Evolutionary conservation across 1,139 yeast species (phyloP).

Genomic region (Candida freyschussii): DNA sequence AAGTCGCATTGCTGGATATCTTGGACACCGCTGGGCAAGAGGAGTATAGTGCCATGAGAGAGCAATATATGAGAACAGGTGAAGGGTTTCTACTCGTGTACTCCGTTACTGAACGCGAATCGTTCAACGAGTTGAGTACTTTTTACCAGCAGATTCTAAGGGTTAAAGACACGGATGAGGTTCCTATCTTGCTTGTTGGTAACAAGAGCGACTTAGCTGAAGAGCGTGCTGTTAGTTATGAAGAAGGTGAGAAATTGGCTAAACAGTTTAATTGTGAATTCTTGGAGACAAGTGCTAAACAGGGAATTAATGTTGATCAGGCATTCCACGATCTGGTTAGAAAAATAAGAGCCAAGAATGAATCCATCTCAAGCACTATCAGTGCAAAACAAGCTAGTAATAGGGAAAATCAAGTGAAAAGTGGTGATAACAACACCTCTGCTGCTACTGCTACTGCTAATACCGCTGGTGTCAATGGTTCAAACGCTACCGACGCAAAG

Average conservation of each 20-base stretch:
- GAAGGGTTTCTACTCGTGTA: constrained; percentile 86
- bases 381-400: constrained; percentile 1
- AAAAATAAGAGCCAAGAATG: constrained; percentile 44
- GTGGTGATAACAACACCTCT: not conserved
- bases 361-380: constrained; percentile 9
- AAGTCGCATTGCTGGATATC: constrained; percentile 77
- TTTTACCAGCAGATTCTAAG: constrained; percentile 82
- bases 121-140: constrained; percentile 71
- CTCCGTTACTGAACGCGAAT: constrained; percentile 73
- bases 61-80: constrained; percentile 89
- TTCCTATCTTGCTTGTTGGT: constrained; percentile 72
- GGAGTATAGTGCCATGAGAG: constrained; percentile 94
- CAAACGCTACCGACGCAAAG: constrained; percentile 2
- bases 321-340: constrained; percentile 78
- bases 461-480: constrained; percentile 6
- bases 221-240: constrained; percentile 77
- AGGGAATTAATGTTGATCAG: constrained; percentile 89
- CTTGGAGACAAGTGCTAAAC: constrained; percentile 91
- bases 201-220: constrained; percentile 76
- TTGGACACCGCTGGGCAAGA: constrained; percentile 99
- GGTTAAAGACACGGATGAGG: constrained; percentile 74
- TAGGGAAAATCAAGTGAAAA: too few relatives aligned
- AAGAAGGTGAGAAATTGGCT: constrained; percentile 78
- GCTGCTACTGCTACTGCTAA: constrained; percentile 2
- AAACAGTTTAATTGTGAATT: constrained; percentile 72